Evolutionary conservation across 2,329 filamentous ascomycete species (phyloP).

Genomic region (Colletotrichum australisinense): DNA sequence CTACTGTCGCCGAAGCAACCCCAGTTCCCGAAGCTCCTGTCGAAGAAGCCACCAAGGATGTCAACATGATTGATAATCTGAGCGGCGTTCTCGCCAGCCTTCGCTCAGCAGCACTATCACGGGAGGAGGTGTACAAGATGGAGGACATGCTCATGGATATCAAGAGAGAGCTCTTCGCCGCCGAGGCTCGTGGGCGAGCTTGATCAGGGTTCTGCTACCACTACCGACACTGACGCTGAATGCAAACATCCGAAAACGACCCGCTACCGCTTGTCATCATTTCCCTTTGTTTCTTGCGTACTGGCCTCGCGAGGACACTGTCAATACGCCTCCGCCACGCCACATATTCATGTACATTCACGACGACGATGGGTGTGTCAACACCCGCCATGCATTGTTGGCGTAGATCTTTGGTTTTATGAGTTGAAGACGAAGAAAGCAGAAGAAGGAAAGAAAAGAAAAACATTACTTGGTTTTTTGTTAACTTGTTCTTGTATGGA

Average conservation of each 20-base stretch:
- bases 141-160: constrained; percentile 86
- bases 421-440: not conserved
- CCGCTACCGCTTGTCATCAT: not conserved
- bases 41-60: constrained; percentile 50
- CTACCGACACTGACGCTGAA: not conserved
- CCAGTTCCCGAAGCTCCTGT: constrained; percentile 8
- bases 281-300: not conserved
- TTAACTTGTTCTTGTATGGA: not conserved
- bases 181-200: constrained; percentile 68
- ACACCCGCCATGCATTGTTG: constrained; percentile 19
- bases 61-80: constrained; percentile 64
- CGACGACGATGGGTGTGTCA: constrained; percentile 5
- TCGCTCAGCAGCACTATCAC: constrained; percentile 68
- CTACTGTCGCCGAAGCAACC: not conserved
- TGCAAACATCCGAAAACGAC: not conserved
- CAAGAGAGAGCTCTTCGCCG: constrained; percentile 78
- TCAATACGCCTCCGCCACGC: constrained; percentile 16
- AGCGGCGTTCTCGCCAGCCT: constrained; percentile 69
- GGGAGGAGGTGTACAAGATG: constrained; percentile 75
- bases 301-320: constrained; percentile 7
- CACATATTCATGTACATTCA: constrained; percentile 26
- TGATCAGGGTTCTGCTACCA: constrained; percentile 25
- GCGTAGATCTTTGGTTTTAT: constrained; percentile 27
- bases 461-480: not conserved
- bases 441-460: not conserved